phyloP scores from a whole-genome alignment of 2,329 filamentous ascomycete species.

The Mycocentrospora acerina region DNA sequence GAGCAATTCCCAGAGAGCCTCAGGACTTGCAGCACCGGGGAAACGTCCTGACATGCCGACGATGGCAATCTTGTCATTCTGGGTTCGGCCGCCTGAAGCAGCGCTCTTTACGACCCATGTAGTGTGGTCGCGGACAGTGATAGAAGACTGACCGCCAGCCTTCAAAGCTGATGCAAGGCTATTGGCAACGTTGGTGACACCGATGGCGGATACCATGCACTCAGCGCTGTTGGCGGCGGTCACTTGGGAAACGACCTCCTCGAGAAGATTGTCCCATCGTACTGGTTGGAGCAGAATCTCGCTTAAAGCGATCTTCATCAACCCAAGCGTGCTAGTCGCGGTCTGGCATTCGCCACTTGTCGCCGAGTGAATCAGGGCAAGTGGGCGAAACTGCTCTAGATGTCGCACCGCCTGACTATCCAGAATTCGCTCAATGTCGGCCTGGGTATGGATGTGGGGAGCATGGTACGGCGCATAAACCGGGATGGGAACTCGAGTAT shows the following conservation, averaged over 20 bases:
- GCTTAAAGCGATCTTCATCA: conserved; percentile 45
- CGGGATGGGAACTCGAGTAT: conserved; percentile 55
- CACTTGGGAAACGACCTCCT: conserved; percentile 51
- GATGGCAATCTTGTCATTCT: conserved; percentile 75
- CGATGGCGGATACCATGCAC: conserved; percentile 52
- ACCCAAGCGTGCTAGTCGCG: conserved; percentile 49
- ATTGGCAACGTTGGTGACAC: conserved; percentile 56
- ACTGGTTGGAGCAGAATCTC: conserved; percentile 52
- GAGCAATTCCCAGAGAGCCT: conserved; percentile 74
- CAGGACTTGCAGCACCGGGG: conserved; percentile 69
- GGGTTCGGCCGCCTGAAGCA: conserved; percentile 45
- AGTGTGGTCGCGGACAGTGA: conserved; percentile 48
- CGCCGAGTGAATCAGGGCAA: conserved; percentile 50
- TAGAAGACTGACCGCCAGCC: conserved; percentile 49
- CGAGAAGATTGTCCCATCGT: conserved; percentile 52
- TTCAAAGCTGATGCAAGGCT: conserved; percentile 58
- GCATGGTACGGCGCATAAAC: conserved; percentile 63
- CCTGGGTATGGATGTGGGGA: conserved; percentile 54
- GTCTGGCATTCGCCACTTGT: conserved; percentile 49
- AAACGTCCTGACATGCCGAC: conserved; percentile 81
- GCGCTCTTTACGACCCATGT: conserved; percentile 43
- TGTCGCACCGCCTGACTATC: conserved; percentile 42
- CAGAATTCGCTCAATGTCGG: conserved; percentile 56
- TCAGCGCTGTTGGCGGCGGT: conserved; percentile 43
- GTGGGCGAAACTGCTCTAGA: conserved; percentile 46